A percentile compares a stretch with the other conserved stretches of the same genome.
Evolutionary conservation across 2,329 filamentous ascomycete species (phyloP).

Genomic region (Trichoderma afroharzianum): DNA sequence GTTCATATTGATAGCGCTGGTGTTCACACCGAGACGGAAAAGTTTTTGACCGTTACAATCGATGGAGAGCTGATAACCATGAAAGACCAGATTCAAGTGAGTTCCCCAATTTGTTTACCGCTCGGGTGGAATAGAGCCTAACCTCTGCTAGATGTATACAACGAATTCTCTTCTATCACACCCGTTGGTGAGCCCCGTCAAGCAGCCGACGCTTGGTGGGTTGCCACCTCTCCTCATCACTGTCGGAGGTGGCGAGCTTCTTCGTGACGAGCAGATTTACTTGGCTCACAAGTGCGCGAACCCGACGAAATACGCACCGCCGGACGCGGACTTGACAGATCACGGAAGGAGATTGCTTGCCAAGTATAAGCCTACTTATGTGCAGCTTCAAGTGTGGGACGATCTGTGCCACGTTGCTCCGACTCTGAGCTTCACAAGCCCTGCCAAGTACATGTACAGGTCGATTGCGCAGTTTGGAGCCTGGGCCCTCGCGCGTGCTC

Average conservation of each 20-base stretch:
- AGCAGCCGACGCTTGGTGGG: constrained; percentile 86
- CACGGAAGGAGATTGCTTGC: constrained; percentile 56
- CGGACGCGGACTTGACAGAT: constrained; percentile 59
- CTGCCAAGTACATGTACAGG: constrained; percentile 93
- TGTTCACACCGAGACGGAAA: constrained; percentile 27
- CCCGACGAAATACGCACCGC: constrained; percentile 70
- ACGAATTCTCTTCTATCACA: constrained; percentile 83
- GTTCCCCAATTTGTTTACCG: constrained; percentile 8
- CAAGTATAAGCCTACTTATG: constrained; percentile 77
- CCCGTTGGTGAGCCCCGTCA: constrained; percentile 81
- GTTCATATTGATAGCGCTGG: constrained; percentile 29
- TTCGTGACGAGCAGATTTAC: constrained; percentile 93
- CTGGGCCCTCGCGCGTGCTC: constrained; percentile 81
- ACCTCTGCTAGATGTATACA: constrained; percentile 57
- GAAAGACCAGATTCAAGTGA: constrained; percentile 87
- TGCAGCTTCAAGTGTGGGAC: constrained; percentile 95
- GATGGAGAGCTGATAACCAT: constrained; percentile 69
- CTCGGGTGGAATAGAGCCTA: not conserved
- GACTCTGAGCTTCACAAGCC: constrained; percentile 92
- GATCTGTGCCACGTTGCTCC: constrained; percentile 89
- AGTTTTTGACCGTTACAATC: constrained; percentile 61
- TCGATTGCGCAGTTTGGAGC: constrained; percentile 90
- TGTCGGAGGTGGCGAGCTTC: constrained; percentile 80
- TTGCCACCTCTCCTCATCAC: constrained; percentile 84
- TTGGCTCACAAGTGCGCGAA: constrained; percentile 91